A percentile compares a stretch with the other conserved stretches of the same genome.
phyloP scores from a whole-genome alignment of 495 filamentous ascomycete species.

The Sordaria brevicollis region DNA sequence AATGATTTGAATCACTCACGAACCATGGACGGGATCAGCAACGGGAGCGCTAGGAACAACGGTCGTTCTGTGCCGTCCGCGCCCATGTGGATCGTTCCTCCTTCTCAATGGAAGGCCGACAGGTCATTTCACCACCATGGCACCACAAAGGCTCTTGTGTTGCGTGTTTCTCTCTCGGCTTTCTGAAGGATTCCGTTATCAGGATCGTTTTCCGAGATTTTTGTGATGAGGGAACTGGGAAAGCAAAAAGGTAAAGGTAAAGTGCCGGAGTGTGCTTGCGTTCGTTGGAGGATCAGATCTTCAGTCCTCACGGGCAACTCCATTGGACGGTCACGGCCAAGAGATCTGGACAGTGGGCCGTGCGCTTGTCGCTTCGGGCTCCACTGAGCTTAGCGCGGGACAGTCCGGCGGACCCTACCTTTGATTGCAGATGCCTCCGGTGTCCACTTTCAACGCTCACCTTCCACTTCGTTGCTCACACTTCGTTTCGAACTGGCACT shows the following conservation, averaged over 20 bases:
- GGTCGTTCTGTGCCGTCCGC: not conserved
- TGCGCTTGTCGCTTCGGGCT: not conserved
- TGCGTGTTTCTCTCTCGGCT: not conserved
- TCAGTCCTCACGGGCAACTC: not conserved
- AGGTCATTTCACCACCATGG: not conserved
- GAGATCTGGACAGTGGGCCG: not conserved
- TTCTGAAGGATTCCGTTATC: not conserved
- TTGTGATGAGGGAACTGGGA: not conserved
- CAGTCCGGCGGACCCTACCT: not conserved
- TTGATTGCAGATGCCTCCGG: not conserved
- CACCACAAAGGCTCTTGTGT: not conserved
- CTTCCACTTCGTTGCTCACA: not conserved
- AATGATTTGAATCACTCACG: not conserved
- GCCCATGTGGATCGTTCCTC: not conserved
- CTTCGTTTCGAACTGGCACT: not conserved
- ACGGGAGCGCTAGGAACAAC: not conserved
- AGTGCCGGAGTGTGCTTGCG: not conserved
- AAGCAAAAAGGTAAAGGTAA: not conserved
- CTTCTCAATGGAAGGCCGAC: not conserved
- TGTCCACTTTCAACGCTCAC: not conserved
- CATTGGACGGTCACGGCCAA: not conserved
- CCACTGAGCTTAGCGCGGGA: not conserved
- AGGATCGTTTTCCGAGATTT: not conserved
- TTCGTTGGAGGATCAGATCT: not conserved
- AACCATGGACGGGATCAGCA: not conserved